These are phyloP conservation scores for Leptographium flavum DNA, from an alignment of 2,329 filamentous ascomycete species.

Conservation along the genomic window DNA sequence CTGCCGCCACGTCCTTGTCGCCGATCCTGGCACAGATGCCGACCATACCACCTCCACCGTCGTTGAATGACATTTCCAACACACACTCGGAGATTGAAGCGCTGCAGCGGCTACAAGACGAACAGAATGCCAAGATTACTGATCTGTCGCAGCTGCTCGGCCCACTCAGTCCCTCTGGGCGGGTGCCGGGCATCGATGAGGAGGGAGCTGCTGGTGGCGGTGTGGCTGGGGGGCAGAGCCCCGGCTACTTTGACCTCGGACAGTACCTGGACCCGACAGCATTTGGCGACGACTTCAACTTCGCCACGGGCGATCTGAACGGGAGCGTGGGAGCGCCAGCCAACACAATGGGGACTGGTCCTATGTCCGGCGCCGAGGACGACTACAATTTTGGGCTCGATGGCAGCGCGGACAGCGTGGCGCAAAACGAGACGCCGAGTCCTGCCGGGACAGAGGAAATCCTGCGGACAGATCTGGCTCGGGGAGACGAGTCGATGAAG, in stretches of 20 bases:
- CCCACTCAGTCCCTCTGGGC: slow-evolving; percentile 66
- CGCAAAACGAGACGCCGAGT: slow-evolving; percentile 13
- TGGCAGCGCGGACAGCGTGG: slow-evolving; percentile 1
- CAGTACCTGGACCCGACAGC: slow-evolving; percentile 30
- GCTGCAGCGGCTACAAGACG: slow-evolving; percentile 62
- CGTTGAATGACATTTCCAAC: slow-evolving; percentile 48
- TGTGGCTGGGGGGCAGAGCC: slow-evolving; percentile 10
- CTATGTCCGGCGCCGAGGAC: slow-evolving; percentile 15
- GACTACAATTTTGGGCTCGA: slow-evolving; percentile 40
- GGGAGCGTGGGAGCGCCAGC: slow-evolving; percentile 14
- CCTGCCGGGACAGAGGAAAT: slow-evolving; percentile 10
- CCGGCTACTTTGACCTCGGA: slow-evolving; percentile 30
- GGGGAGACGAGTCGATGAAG: background rate
- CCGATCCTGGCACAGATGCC: slow-evolving; percentile 32
- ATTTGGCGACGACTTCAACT: slow-evolving; percentile 36
- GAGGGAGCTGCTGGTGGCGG: slow-evolving; percentile 6
- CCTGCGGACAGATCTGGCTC: slow-evolving; percentile 9
- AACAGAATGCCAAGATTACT: slow-evolving; percentile 65
- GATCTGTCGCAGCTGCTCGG: slow-evolving; percentile 61
- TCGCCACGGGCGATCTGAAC: slow-evolving; percentile 24
- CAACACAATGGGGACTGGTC: background rate
- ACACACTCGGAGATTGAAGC: slow-evolving; percentile 66
- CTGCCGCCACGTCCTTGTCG: slow-evolving; percentile 20
- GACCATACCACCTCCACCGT: slow-evolving; percentile 36
- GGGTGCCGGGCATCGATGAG: slow-evolving; percentile 55